A percentile compares a stretch with the other conserved stretches of the same genome.
phyloP scores from a whole-genome alignment of 805 yeast species.

The Kluyveromyces wickerhamii region DNA sequence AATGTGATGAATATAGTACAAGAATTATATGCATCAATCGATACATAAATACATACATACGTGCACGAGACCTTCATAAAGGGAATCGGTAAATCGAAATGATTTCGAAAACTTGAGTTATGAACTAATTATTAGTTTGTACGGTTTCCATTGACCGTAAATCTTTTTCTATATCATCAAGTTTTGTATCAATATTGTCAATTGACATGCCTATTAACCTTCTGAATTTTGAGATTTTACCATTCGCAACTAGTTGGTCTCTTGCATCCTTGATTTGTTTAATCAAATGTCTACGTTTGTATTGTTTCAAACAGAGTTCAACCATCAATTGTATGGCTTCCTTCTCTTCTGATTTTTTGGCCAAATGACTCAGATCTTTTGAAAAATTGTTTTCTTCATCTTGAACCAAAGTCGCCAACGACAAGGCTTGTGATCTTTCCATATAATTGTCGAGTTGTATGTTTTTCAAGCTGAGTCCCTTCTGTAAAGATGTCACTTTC shows the following conservation, averaged over 20 bases:
- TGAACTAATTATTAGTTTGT: not conserved
- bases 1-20: too few species aligned
- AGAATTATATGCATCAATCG: too few species aligned
- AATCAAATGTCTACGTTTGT: constrained; percentile 38
- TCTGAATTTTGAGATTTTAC: constrained; percentile 70
- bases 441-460: constrained; percentile 22
- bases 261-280: constrained; percentile 45
- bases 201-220: constrained; percentile 68
- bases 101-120: not conserved
- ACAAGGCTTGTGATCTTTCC: constrained; percentile 59
- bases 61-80: too few species aligned
- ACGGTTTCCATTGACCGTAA: constrained; percentile 15
- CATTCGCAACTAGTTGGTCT: constrained; percentile 36
- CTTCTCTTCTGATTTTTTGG: constrained; percentile 10
- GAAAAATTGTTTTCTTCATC: constrained; percentile 36
- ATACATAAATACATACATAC: not conserved
- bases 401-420: constrained; percentile 50
- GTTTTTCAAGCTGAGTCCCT: constrained; percentile 1
- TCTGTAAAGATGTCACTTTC: not conserved
- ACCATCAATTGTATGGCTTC: constrained; percentile 26
- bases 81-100: too few species aligned
- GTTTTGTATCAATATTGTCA: constrained; percentile 71
- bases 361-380: constrained; percentile 11
- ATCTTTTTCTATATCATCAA: constrained; percentile 65
- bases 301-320: constrained; percentile 46